phyloP scores from a whole-genome alignment of 2,329 filamentous ascomycete species.

The Fusarium coffeatum region DNA sequence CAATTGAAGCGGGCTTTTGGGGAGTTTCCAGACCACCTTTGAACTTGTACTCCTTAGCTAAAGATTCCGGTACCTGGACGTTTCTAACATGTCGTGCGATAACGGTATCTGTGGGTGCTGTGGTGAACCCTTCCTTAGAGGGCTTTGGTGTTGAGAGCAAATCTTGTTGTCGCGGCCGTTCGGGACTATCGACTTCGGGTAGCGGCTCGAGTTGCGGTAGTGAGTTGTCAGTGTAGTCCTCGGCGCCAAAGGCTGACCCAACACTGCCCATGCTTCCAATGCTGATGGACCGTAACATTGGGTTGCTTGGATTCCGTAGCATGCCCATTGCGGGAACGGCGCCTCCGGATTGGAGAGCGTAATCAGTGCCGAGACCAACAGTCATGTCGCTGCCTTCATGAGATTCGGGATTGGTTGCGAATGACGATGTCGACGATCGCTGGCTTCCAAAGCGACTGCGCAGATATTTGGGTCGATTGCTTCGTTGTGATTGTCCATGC shows the following conservation, averaged over 20 bases:
- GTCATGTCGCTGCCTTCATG: conserved; percentile 78
- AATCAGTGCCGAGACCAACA: conserved; percentile 75
- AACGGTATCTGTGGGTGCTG: conserved; percentile 85
- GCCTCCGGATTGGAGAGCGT: conserved; percentile 84
- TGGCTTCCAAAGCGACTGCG: conserved; percentile 68
- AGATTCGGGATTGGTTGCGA: conserved; percentile 64
- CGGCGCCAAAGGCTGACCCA: conserved; percentile 72
- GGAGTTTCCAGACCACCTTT: conserved; percentile 75
- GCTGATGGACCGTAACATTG: conserved; percentile 81
- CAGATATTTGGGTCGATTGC: conserved; percentile 67
- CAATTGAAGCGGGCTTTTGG: conserved; percentile 63
- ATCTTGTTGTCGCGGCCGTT: conserved; percentile 55
- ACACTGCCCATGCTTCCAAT: conserved; percentile 93
- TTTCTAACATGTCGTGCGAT: conserved; percentile 89
- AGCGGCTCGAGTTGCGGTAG: conserved; percentile 62
- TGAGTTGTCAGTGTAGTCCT: conserved; percentile 64
- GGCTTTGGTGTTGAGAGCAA: conserved; percentile 78
- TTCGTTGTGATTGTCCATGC: conserved; percentile 59
- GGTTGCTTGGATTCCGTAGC: conserved; percentile 63
- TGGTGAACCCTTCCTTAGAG: conserved; percentile 61
- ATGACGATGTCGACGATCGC: conserved; percentile 70
- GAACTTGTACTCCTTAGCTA: conserved; percentile 86
- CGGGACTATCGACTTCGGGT: conserved; percentile 60
- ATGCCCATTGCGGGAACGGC: conserved; percentile 69
- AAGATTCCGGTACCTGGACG: conserved; percentile 88